Evolutionary conservation across 495 filamentous ascomycete genomes (phyloP), one percentile per base, ranked within the genome.

Genomic region (Clavariopsis aquatica): DNA sequence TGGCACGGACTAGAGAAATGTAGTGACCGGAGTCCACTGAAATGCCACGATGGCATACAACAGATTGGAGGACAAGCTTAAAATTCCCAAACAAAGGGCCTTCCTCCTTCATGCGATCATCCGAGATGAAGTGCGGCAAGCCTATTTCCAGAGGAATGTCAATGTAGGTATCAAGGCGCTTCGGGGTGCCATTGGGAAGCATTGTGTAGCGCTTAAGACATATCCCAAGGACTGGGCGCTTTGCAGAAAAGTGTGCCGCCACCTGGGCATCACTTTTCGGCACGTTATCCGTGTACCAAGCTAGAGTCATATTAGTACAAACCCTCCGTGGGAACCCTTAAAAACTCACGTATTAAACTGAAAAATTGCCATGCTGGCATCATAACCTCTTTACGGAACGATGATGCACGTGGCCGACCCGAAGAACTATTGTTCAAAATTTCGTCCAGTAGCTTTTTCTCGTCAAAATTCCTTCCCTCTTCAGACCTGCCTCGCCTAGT

Each of bases 301-400:
- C 83, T 85, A 57, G 20, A 20, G 41, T 20, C 60, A 53, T 17
- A 23, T 51, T 64, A 64, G 87, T 76, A 86, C 80, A 65, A 57
- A 12, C n/a, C n/a, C n/a, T n/a, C n/a, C n/a, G n/a, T n/a, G n/a
- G n/a, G n/a, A n/a, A n/a, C n/a, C n/a, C n/a, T 4, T 28, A 27
- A 17, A 0, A 10, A 78, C 87, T 65, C 76, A 90, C 89, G 91
- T 60, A 95, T 92, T 41, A 96, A 76, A 71, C 86, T 89, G 75
- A 96, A 97, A 71, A 98, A 97, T 70, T 96, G 94, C 93, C 93
- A 98, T 13, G 94, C 94, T 13, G 93, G 94, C 82, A 98, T 96
- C 73, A 93, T 85, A 15, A 97, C 88, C 71, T 94, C 91, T 72
- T 89, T 94, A 36, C 88, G 80, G 31, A 89, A 76, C 26, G 78